Base-by-base conservation (phyloP, 352 stramenopile genomes). In the Phytopythium oedochilum region DNA sequence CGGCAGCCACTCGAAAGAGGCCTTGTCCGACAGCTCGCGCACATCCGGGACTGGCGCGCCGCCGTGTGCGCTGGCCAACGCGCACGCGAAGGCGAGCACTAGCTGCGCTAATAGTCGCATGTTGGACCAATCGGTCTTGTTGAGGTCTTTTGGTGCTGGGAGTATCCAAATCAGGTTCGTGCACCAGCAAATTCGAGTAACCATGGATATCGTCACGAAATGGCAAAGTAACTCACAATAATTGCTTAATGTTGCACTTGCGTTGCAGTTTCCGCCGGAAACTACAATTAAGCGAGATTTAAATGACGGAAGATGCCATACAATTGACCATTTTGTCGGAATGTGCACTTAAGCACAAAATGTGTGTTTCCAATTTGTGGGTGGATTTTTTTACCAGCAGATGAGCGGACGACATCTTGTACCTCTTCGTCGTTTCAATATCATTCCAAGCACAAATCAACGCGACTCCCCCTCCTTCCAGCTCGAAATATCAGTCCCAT, bases 1-100 rank as follows among this genome's bases (percentile, higher is more conserved):
- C 4, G 57, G 35, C 2, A 76, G 55, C 74, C 75, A 83, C 58
- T 66, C 18, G 64, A 82, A 85, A 15, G 66, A 29, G 3, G 58
- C 40, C 22, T 57, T 50, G n/a, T 53, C 20, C 18, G 42, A 32
- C 23, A 48, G 42, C 42, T 14, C 42, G 14, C 42, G 42, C 1
- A 0, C 14, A 3, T 14, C 23, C 12, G 23, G 23, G 25, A 48
- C 29, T 38, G 50, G 26, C 2, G n/a, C 12, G 8, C 61, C 53
- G 38, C 5, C 32, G 0, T 25, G 10, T 8, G 8, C 15, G 8
- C 22, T 5, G 1, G 8, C 6, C 1, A 17, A 23, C 6, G 23
- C 32, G 20, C 15, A 8, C 49, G 35, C 14, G 22, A 22, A n/a
- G 29, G 20, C 20, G 9, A 6, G 5, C 23, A 31, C 3, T 7